Evolutionary conservation across 225 moss, liverwort and hornwort genomes (phyloP).

Genomic region (Thuidium tamariscinum): DNA sequence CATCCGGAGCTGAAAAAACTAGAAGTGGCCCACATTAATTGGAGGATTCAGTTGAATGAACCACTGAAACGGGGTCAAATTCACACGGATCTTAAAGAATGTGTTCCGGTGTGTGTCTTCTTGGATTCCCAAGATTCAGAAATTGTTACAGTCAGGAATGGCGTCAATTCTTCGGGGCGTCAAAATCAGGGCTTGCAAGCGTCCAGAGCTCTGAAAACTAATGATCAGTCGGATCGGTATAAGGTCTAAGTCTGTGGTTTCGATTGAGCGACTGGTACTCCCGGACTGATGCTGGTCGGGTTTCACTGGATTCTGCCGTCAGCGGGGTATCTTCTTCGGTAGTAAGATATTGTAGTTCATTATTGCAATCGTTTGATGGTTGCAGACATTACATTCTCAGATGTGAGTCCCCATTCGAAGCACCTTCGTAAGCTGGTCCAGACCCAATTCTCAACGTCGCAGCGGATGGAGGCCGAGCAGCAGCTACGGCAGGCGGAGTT

Average conservation of each 20-base stretch:
- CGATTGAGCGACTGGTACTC: not conserved
- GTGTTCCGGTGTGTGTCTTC: not conserved
- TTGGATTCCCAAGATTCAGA: not conserved
- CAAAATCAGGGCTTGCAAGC: too few species aligned
- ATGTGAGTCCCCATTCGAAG: not conserved
- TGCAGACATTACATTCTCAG: slow-evolving; percentile 15
- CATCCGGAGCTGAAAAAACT: not conserved
- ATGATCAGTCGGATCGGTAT: too few species aligned
- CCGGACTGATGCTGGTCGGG: not conserved
- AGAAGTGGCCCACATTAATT: too few species aligned
- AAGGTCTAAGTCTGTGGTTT: not conserved
- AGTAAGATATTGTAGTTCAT: not conserved
- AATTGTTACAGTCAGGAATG: not conserved
- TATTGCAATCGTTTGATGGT: not conserved
- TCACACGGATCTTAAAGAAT: not conserved
- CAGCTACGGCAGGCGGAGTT: not conserved
- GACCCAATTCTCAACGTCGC: slow-evolving; percentile 2
- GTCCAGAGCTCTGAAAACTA: not conserved
- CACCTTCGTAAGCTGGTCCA: slow-evolving; percentile 1
- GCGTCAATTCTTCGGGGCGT: not conserved
- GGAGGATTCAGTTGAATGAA: not conserved
- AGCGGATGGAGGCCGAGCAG: not conserved
- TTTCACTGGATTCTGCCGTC: not conserved
- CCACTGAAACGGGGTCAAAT: not conserved
- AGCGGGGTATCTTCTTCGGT: not conserved